Evolutionary conservation across 2,329 filamentous ascomycete species (phyloP).

Genomic region (Fusarium circinatum): DNA sequence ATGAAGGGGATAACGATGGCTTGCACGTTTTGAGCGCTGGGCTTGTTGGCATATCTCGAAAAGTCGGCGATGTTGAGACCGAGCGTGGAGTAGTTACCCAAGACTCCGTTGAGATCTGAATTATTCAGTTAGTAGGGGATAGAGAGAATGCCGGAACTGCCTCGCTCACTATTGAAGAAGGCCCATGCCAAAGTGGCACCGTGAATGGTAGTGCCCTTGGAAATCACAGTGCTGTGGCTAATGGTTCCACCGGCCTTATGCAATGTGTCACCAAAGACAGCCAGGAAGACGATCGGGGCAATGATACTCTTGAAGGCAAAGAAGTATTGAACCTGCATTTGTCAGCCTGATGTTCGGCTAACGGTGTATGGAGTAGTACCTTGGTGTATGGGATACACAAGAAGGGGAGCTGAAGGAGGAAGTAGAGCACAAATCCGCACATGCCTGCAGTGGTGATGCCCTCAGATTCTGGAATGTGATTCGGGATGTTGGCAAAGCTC

Average conservation of each 20-base stretch:
- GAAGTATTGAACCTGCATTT: neutral
- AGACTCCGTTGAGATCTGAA: constrained; percentile 4
- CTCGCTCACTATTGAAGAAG: neutral
- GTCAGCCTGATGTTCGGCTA: neutral
- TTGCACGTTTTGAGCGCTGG: constrained; percentile 7
- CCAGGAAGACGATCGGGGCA: constrained; percentile 1
- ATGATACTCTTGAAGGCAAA: constrained; percentile 4
- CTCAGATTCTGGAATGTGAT: neutral
- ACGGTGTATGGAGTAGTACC: neutral
- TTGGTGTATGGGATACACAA: constrained; percentile 3
- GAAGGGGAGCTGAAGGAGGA: constrained; percentile 11
- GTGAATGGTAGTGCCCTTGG: neutral
- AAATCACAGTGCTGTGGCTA: constrained; percentile 2
- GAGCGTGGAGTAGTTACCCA: constrained; percentile 7
- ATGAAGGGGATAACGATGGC: constrained; percentile 5
- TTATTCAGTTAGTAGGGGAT: neutral
- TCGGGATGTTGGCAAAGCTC: constrained; percentile 9
- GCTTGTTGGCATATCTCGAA: constrained; percentile 11
- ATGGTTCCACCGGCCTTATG: constrained; percentile 1
- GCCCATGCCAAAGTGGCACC: constrained; percentile 6
- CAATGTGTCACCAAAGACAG: constrained; percentile 3
- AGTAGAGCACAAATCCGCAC: constrained; percentile 6
- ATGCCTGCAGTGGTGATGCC: constrained; percentile 3
- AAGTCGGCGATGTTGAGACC: constrained; percentile 8
- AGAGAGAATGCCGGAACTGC: neutral